Evolutionary conservation across 305 asterid genomes (phyloP).

Genomic region (Striga hermonthica): DNA sequence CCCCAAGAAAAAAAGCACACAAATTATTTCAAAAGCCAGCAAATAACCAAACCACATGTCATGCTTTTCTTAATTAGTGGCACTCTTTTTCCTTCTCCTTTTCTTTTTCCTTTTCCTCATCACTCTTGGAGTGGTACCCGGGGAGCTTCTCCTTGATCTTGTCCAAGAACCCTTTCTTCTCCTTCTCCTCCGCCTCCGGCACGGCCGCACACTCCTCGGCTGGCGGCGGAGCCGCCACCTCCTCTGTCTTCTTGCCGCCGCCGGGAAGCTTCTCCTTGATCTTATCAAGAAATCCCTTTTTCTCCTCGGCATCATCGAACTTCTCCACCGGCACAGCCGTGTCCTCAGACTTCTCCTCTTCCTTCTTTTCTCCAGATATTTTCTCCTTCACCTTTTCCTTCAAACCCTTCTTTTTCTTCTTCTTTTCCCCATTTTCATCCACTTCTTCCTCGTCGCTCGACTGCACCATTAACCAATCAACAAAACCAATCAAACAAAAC

Average conservation of each 20-base stretch:
- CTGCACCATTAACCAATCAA: constrained; percentile 35
- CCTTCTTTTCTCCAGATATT: constrained; percentile 37
- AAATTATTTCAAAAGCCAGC: constrained; percentile 3
- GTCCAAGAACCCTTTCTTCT: constrained; percentile 77
- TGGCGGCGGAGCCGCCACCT: constrained; percentile 30
- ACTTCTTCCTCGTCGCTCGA: constrained; percentile 68
- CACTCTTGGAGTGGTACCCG: constrained; percentile 70
- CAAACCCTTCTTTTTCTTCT: constrained; percentile 69
- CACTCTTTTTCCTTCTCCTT: constrained; percentile 37
- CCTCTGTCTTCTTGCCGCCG: constrained; percentile 56
- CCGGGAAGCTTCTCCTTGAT: constrained; percentile 81
- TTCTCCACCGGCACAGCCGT: constrained; percentile 41
- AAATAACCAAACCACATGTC: constrained; percentile 10
- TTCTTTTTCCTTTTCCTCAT: constrained; percentile 54
- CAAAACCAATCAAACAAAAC: too few relatives aligned
- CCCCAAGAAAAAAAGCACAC: constrained; percentile 31
- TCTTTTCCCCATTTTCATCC: constrained; percentile 52
- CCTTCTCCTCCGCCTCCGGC: constrained; percentile 49
- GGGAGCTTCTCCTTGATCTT: constrained; percentile 94
- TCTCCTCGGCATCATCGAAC: constrained; percentile 59
- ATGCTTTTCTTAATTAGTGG: constrained; percentile 27
- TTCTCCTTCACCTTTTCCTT: constrained; percentile 46
- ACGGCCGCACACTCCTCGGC: constrained; percentile 28
- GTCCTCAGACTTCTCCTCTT: constrained; percentile 47
- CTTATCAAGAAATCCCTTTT: constrained; percentile 71